Evolutionary conservation across 2,329 filamentous ascomycete genomes (phyloP), one percentile per base, ranked within the genome.

Genomic region (Alternaria sp.): DNA sequence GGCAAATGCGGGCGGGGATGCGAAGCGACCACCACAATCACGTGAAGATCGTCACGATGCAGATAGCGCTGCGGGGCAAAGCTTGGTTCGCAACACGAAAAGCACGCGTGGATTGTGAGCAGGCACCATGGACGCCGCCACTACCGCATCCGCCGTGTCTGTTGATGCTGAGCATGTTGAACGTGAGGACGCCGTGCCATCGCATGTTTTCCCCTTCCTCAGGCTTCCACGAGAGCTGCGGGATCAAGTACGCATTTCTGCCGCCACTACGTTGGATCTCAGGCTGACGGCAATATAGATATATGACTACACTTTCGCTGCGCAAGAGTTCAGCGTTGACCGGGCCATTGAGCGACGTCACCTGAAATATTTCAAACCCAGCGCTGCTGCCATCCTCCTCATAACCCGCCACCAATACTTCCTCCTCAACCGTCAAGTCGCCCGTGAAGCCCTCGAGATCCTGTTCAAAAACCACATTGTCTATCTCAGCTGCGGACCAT

Each of bases 221-320:
- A 52, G 61, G 8, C 69, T 81, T 12, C 79, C 79, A 12, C 70
- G 76, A 46, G 79, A 81, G 63, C 70, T 81, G 23, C 75, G 79
- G n/a, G 76, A 81, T 62, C 71, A 76, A 65, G 76, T 76, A 64
- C 17, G 63, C 63, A 26, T n/a, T 15, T 28, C 51, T 17, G 28
- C 30, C 30, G 15, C 36, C 12, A 36, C 28, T 10, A 6, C 40
- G 50, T 21, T n/a, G 26, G 11, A 49, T 19, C 19, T 21, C 12
- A 36, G 12, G 25, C 53, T 59, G 40, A 57, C 25, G 26, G 56
- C 15, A 13, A 11, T 25, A 36, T 53, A 78, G 74, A 74, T 80
- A 59, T 80, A 80, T 69, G 44, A 75, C 58, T 66, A 75, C 57
- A 59, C 69, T 26, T 71, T 77, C 40, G 46, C 51, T 11, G 64